Evolutionary conservation across 495 filamentous ascomycete genomes (phyloP).

Genomic region (Lasiosphaeria ovina): DNA sequence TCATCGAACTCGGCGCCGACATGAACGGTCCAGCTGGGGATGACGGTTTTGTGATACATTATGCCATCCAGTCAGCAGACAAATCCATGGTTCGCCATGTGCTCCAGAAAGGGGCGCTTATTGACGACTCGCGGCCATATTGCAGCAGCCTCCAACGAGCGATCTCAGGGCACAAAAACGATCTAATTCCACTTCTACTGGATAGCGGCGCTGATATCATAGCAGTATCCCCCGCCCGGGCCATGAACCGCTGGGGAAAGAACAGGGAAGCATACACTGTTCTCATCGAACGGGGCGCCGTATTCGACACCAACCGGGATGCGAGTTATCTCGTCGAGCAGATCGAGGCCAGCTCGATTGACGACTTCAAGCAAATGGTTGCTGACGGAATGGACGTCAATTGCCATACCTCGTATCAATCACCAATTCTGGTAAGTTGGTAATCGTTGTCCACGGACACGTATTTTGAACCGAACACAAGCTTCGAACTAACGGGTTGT

Average conservation of each 20-base stretch:
- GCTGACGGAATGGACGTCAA: neutral
- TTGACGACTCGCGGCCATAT: neutral
- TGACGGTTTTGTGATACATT: neutral
- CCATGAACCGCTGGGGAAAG: neutral
- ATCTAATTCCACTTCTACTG: neutral
- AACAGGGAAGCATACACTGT: neutral
- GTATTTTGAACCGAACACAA: neutral
- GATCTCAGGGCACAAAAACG: neutral
- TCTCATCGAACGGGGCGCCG: neutral
- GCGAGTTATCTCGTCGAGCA: neutral
- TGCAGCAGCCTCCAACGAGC: neutral
- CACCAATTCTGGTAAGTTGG: conserved; percentile 1
- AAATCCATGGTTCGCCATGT: neutral
- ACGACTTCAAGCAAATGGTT: neutral
- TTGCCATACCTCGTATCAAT: neutral
- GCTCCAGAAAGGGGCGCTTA: neutral
- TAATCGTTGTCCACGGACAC: neutral
- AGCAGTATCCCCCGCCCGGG: neutral
- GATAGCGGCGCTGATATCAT: neutral
- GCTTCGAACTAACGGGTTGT: neutral
- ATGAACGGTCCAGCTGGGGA: neutral
- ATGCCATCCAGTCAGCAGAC: neutral
- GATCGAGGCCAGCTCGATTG: neutral
- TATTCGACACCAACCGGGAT: neutral
- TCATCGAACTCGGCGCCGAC: neutral